Conservation (phyloP, 1,139 yeast species). For the Scheffersomyces insectosa region DNA sequence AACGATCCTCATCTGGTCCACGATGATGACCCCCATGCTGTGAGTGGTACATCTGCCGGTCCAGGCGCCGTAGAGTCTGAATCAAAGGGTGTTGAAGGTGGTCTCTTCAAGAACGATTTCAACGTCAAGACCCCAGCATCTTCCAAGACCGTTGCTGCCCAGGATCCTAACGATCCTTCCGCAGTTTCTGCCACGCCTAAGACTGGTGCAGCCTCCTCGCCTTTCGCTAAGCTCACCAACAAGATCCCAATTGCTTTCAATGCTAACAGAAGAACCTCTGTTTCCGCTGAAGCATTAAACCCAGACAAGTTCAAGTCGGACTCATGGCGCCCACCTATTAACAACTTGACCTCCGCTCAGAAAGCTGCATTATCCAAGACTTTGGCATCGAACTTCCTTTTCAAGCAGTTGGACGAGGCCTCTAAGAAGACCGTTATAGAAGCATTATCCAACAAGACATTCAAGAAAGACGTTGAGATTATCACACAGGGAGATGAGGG, state of each 20-base stretch:
- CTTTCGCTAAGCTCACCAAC: constrained; percentile 15
- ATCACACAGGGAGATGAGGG: constrained; percentile 97
- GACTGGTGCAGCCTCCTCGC: constrained; percentile 6
- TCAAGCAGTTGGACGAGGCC: constrained; percentile 72
- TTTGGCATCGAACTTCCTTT: constrained; percentile 79
- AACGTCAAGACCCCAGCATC: constrained; percentile 34
- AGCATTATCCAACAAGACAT: constrained; percentile 74
- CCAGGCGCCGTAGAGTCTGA: constrained; percentile 9
- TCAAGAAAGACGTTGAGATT: constrained; percentile 61
- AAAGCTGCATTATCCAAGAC: constrained; percentile 65
- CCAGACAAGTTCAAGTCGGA: constrained; percentile 59
- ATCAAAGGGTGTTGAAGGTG: constrained; percentile 15
- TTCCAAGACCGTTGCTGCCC: constrained; percentile 22
- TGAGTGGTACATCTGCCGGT: constrained; percentile 5
- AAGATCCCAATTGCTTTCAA: constrained; percentile 62
- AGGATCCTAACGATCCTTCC: constrained; percentile 31
- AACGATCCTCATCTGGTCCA: constrained; percentile 62
- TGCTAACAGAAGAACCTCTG: constrained; percentile 84
- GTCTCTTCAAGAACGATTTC: constrained; percentile 48
- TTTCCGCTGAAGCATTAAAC: constrained; percentile 75
- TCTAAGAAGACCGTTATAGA: constrained; percentile 75
- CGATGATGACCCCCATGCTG: constrained; percentile 20
- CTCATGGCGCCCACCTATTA: constrained; percentile 73
- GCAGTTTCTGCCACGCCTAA: constrained; percentile 11
- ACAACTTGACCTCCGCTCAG: constrained; percentile 65